phyloP scores from a whole-genome alignment of 2,329 filamentous ascomycete genomes.

The Boeremia exigua region DNA sequence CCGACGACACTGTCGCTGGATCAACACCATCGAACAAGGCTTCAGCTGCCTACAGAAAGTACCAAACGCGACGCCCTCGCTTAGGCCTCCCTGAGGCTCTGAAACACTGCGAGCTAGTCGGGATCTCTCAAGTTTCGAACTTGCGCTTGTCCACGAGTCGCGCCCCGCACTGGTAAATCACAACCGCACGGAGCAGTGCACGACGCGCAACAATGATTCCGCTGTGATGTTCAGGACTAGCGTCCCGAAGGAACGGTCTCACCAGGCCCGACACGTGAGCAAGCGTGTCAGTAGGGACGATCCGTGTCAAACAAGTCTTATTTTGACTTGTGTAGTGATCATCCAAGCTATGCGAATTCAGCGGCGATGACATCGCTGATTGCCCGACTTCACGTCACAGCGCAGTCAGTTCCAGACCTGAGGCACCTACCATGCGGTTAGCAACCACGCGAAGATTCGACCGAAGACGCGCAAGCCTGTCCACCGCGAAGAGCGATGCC shows the following conservation, averaged over 20 bases:
- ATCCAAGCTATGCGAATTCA: slow-evolving; percentile 2
- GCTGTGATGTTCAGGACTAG: neutral
- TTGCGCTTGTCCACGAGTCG: slow-evolving; percentile 2
- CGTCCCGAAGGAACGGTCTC: slow-evolving; percentile 3
- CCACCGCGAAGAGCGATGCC: no score
- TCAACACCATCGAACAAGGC: neutral
- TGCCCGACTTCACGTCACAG: neutral
- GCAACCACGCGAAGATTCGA: no score
- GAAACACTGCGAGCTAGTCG: slow-evolving; percentile 5
- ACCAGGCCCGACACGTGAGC: slow-evolving; percentile 1
- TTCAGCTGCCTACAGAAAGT: neutral
- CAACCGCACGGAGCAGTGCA: slow-evolving; percentile 4
- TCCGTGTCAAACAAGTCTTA: slow-evolving; percentile 4
- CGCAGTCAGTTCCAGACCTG: no score
- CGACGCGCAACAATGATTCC: neutral
- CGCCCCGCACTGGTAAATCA: slow-evolving; percentile 7
- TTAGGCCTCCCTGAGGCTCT: neutral
- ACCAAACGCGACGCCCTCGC: neutral
- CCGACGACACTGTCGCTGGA: neutral
- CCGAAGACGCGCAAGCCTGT: no score
- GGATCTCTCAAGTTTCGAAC: slow-evolving; percentile 4
- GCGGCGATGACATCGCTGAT: neutral
- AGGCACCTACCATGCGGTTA: no score
- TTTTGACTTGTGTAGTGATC: slow-evolving; percentile 6
- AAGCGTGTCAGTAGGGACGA: neutral